A percentile compares a stretch with the other conserved stretches of the same genome.
Evolutionary conservation across 192 early-diverging fungal species (phyloP).

Genomic region (Coemansia biformis): DNA sequence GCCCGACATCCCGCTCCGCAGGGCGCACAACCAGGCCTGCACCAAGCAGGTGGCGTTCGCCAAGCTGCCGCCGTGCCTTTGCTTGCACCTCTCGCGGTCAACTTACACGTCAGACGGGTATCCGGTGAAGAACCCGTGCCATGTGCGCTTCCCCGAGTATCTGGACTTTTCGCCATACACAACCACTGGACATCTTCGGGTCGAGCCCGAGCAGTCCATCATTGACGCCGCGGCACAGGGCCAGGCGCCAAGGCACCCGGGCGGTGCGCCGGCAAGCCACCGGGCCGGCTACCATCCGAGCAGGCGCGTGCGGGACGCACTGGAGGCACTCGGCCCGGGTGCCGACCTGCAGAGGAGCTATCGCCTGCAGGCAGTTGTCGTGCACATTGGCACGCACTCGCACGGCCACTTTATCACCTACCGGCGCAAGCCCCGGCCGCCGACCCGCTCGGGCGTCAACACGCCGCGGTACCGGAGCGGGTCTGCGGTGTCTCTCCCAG

Average conservation of each 20-base stretch:
- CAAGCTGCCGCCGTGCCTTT: conserved; percentile 67
- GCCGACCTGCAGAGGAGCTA: conserved; percentile 52
- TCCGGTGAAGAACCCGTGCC: conserved; percentile 74
- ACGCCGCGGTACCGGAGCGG: conserved; percentile 42
- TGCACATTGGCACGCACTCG: conserved; percentile 87
- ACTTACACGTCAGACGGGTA: conserved; percentile 67
- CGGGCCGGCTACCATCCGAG: conserved; percentile 4
- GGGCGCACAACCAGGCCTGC: conserved; percentile 47
- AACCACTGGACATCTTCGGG: conserved; percentile 56
- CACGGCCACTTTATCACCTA: conserved; percentile 94
- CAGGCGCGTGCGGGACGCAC: conserved; percentile 29
- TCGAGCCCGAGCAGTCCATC: conserved; percentile 56
- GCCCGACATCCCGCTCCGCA: conserved; percentile 37
- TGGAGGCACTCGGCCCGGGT: conserved; percentile 27
- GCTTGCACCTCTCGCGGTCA: conserved; percentile 80
- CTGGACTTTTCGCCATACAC: conserved; percentile 69
- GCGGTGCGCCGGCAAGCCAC: background rate
- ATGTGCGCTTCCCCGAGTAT: conserved; percentile 72
- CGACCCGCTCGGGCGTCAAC: conserved; percentile 42
- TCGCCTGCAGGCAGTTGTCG: conserved; percentile 77
- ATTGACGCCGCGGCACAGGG: conserved; percentile 9
- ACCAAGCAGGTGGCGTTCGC: conserved; percentile 81
- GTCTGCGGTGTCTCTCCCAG: conserved; percentile 21
- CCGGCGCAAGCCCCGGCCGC: conserved; percentile 52
- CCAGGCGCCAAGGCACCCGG: background rate